Evolutionary conservation across 345 rosid species (phyloP).

Genomic region (Nephelium lappaceum): DNA sequence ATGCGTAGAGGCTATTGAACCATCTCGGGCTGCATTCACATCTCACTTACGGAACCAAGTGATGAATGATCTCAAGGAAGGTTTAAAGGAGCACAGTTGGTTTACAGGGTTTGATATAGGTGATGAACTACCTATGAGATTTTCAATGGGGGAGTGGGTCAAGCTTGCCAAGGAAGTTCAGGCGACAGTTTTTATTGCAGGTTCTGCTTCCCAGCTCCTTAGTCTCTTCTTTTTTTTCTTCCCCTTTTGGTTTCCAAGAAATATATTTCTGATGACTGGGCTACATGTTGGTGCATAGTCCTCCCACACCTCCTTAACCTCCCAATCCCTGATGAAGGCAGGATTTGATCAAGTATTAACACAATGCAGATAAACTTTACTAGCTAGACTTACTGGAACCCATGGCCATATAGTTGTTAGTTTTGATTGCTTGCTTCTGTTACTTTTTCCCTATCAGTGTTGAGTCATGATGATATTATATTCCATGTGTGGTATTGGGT

Average conservation of each 20-base stretch:
- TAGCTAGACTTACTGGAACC: background rate
- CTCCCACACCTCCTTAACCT: background rate
- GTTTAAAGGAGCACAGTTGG: constrained; percentile 69
- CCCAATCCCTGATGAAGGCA: constrained; percentile 1
- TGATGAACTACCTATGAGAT: constrained; percentile 63
- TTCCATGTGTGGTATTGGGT: background rate
- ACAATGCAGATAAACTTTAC: background rate
- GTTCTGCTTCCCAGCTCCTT: constrained; percentile 41
- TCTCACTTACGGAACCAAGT: constrained; percentile 78
- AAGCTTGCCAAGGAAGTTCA: constrained; percentile 61
- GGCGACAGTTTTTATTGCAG: constrained; percentile 90
- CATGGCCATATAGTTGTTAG: background rate
- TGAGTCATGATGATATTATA: background rate
- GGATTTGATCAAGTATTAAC: background rate
- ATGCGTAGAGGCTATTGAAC: constrained; percentile 85
- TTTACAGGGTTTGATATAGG: constrained; percentile 79
- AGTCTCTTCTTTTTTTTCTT: too few species aligned
- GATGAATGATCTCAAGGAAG: constrained; percentile 69
- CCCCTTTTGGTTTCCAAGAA: background rate
- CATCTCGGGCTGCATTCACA: constrained; percentile 75
- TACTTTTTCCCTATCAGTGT: constrained; percentile 8
- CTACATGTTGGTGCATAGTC: background rate
- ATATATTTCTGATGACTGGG: background rate
- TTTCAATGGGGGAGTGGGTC: constrained; percentile 75
- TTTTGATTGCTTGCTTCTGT: constrained; percentile 2